Conservation (phyloP, 495 filamentous ascomycete genomes). For the Thozetella sp. region DNA sequence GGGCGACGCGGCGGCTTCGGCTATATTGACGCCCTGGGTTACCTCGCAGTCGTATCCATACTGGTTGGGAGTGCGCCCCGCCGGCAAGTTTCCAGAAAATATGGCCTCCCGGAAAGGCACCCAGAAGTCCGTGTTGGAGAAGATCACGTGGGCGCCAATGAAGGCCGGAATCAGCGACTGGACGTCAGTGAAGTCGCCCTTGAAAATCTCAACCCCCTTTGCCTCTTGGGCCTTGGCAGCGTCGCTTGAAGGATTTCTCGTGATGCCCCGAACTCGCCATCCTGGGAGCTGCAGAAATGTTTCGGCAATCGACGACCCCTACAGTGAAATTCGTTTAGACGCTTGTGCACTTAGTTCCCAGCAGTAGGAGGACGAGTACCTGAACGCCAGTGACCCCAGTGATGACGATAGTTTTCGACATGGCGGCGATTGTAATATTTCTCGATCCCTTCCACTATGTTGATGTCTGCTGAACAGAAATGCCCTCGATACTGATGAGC, state of each 20-base stretch:
- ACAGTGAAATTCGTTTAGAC: too few species aligned
- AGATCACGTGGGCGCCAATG: neutral
- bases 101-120: neutral
- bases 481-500: too few species aligned
- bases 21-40: neutral
- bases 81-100: neutral
- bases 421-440: too few species aligned
- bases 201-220: neutral
- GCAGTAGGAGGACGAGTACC: too few species aligned
- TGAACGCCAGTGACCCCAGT: too few species aligned
- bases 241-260: neutral
- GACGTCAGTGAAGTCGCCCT: neutral
- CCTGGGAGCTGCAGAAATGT: neutral
- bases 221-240: neutral
- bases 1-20: neutral
- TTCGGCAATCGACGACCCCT: neutral
- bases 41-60: neutral
- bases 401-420: too few species aligned
- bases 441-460: too few species aligned
- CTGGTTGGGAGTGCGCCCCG: neutral
- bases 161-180: neutral
- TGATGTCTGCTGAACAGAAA: too few species aligned
- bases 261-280: neutral
- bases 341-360: too few species aligned
- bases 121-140: neutral